Evolutionary conservation across 2,329 filamentous ascomycete genomes (phyloP).

Genomic region (Endothia cerciana): DNA sequence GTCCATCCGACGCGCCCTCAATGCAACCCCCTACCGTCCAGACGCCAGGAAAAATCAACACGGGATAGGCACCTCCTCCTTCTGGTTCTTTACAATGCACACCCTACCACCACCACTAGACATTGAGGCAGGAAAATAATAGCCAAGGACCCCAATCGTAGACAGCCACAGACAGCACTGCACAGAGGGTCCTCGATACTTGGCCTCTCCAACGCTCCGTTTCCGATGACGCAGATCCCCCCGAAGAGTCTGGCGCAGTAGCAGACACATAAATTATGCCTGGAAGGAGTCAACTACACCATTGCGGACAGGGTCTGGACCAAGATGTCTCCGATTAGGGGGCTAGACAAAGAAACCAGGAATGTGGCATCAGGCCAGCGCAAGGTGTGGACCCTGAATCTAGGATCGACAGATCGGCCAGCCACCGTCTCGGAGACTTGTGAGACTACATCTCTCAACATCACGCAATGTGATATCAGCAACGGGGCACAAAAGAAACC

Average conservation of each 20-base stretch:
- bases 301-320: background rate
- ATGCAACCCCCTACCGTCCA: background rate
- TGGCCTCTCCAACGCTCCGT: background rate
- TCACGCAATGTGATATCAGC: slow-evolving; percentile 24
- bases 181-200: background rate
- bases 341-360: background rate
- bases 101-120: slow-evolving; percentile 19
- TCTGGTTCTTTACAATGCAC: background rate
- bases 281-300: background rate
- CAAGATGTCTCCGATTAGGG: background rate
- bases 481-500: background rate
- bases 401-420: slow-evolving; percentile 25
- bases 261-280: no score
- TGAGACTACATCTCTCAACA: background rate
- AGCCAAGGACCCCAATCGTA: background rate
- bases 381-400: slow-evolving; percentile 27
- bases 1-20: background rate
- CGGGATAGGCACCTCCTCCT: background rate
- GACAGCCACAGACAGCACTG: background rate
- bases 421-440: background rate
- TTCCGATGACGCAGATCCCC: background rate
- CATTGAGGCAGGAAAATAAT: background rate
- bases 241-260: no score
- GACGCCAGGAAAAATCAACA: background rate
- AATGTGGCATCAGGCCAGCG: background rate